Percentiles rank a stretch among this genome's conserved stretches.
phyloP scores from a whole-genome alignment of 768 basidiomycete species.

The Leccinum uliginosum region DNA sequence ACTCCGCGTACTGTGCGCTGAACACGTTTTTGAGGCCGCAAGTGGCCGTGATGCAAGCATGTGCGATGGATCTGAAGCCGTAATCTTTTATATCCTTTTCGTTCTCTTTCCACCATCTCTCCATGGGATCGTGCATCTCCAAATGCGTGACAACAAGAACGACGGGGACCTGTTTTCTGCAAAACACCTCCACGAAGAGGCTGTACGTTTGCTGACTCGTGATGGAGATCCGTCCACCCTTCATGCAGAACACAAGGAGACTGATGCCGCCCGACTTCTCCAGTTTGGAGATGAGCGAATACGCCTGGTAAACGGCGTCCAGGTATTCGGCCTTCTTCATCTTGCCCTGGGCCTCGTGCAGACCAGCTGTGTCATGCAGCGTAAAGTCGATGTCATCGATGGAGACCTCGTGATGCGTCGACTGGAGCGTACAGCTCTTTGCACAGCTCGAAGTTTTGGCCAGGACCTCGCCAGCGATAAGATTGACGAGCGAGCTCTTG shows the following conservation, averaged over 20 bases:
- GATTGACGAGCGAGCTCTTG: slow-evolving; percentile 42
- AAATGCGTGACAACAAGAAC: slow-evolving; percentile 34
- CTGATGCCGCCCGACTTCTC: slow-evolving; percentile 23
- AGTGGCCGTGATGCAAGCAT: slow-evolving; percentile 39
- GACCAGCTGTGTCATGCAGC: slow-evolving; percentile 26
- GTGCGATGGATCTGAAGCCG: slow-evolving; percentile 32
- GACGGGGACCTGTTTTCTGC: slow-evolving; percentile 29
- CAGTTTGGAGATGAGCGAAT: slow-evolving; percentile 32
- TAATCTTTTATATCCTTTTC: slow-evolving; percentile 28
- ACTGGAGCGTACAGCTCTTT: slow-evolving; percentile 35
- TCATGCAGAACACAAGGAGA: slow-evolving; percentile 31
- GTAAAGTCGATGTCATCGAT: slow-evolving; percentile 17
- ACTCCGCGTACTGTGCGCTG: slow-evolving; percentile 31
- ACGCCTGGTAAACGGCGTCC: slow-evolving; percentile 26
- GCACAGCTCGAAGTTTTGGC: slow-evolving; percentile 30
- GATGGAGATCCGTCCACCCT: slow-evolving; percentile 23
- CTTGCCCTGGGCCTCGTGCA: slow-evolving; percentile 24
- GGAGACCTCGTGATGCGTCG: slow-evolving; percentile 16
- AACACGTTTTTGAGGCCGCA: slow-evolving; percentile 20
- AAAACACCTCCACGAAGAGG: slow-evolving; percentile 38
- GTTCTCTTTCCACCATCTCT: slow-evolving; percentile 40
- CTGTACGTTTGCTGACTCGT: slow-evolving; percentile 27
- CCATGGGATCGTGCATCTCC: slow-evolving; percentile 30
- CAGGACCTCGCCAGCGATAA: slow-evolving; percentile 25
- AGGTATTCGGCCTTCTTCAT: slow-evolving; percentile 23